phyloP scores from a whole-genome alignment of 306 rosid species.

The Cucurbita argyrosperma region DNA sequence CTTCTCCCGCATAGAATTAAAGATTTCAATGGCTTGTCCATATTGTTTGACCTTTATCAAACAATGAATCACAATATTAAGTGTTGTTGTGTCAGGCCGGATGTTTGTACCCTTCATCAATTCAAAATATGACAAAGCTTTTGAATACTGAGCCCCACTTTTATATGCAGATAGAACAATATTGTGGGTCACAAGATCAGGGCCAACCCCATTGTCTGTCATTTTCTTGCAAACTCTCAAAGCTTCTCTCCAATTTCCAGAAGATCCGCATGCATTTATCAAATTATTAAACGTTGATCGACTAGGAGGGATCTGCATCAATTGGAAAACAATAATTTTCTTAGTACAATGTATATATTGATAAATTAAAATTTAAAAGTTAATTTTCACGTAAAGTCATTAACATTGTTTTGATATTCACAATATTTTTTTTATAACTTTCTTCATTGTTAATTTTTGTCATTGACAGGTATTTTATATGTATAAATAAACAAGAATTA shows the following conservation, averaged over 20 bases:
- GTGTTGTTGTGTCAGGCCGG: slow-evolving; percentile 66
- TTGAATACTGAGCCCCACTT: slow-evolving; percentile 76
- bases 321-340: slow-evolving; percentile 8
- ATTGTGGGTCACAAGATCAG: slow-evolving; percentile 96
- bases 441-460: neutral
- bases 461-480: neutral
- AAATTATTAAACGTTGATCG: slow-evolving; percentile 83
- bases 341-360: slow-evolving; percentile 1
- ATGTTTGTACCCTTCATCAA: slow-evolving; percentile 82
- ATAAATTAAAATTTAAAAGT: neutral
- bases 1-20: slow-evolving; percentile 70
- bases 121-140: slow-evolving; percentile 84
- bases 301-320: slow-evolving; percentile 71
- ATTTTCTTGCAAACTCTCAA: slow-evolving; percentile 77
- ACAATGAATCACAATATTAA: slow-evolving; percentile 78
- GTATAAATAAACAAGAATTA: neutral
- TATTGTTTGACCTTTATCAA: slow-evolving; percentile 57
- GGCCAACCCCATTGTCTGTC: slow-evolving; percentile 96
- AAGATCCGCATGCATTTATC: slow-evolving; percentile 93
- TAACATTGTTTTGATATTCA: neutral
- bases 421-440: neutral
- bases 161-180: slow-evolving; percentile 77
- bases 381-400: neutral
- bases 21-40: slow-evolving; percentile 52
- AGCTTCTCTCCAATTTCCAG: slow-evolving; percentile 97